Evolutionary conservation across 1,139 yeast genomes (phyloP).

Genomic region (Magnusiomyces tetraspermus): DNA sequence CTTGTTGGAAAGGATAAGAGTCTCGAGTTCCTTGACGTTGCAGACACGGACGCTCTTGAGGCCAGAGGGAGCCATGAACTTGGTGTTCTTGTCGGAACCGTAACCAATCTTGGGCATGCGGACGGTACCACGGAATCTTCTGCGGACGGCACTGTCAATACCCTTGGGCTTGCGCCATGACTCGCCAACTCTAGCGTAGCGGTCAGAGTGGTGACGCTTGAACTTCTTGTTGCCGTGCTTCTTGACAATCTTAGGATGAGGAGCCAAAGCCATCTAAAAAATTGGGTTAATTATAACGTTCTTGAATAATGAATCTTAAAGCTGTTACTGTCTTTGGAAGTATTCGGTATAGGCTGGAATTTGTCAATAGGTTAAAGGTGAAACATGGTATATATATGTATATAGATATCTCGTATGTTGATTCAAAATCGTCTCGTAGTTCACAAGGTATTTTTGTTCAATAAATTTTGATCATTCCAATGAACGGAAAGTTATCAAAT

Average conservation of each 20-base stretch:
- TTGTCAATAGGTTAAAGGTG: too few relatives aligned
- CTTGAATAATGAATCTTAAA: too few relatives aligned
- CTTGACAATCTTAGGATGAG: constrained; percentile 99
- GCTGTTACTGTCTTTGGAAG: too few relatives aligned
- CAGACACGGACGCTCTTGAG: constrained; percentile 94
- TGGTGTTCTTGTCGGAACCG: constrained; percentile 99
- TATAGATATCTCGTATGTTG: too few relatives aligned
- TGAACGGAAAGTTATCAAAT: too few relatives aligned
- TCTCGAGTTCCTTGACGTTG: constrained; percentile 90
- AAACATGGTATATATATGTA: too few relatives aligned
- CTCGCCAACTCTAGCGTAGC: constrained; percentile 96
- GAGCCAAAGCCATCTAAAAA: constrained; percentile 95
- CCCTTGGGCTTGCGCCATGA: constrained; percentile 99
- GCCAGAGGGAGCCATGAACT: constrained; percentile 93
- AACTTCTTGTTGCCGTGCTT: constrained; percentile 91
- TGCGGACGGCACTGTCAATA: constrained; percentile 99
- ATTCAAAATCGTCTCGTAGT: too few relatives aligned
- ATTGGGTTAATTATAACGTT: too few relatives aligned
- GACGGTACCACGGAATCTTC: constrained; percentile 99
- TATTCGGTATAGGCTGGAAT: too few relatives aligned
- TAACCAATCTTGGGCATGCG: constrained; percentile 99
- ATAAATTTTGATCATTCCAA: too few relatives aligned
- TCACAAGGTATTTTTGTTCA: too few relatives aligned
- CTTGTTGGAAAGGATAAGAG: constrained; percentile 93
- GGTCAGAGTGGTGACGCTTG: constrained; percentile 99